These are phyloP conservation scores for Arthrobotrys entomopaga DNA, from an alignment of 2,329 filamentous ascomycete species.

Conservation along the genomic window DNA sequence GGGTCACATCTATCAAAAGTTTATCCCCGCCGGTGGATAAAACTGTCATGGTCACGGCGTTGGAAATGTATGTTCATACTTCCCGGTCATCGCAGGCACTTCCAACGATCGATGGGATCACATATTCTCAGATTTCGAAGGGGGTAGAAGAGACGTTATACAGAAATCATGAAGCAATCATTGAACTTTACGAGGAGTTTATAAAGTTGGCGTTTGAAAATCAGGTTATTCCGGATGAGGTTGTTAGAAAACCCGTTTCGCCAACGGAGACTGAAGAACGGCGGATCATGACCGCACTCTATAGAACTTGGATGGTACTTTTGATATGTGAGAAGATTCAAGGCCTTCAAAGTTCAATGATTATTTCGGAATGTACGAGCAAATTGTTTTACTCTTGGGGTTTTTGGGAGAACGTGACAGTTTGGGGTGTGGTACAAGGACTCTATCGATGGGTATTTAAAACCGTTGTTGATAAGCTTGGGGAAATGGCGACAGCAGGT, in stretches of 20 bases:
- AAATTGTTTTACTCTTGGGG: neutral
- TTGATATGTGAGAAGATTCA: neutral
- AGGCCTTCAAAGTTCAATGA: neutral
- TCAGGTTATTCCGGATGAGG: neutral
- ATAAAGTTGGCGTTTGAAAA: neutral
- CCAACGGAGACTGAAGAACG: neutral
- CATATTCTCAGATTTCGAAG: neutral
- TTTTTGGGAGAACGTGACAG: conserved; percentile 8
- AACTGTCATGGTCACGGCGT: no score
- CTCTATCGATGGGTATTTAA: neutral
- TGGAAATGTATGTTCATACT: no score
- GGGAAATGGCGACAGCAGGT: neutral
- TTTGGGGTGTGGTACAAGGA: neutral
- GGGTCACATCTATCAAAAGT: neutral
- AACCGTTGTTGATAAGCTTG: neutral
- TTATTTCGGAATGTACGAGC: neutral
- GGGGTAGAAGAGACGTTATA: neutral
- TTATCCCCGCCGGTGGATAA: neutral
- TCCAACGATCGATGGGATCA: no score
- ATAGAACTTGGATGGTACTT: neutral
- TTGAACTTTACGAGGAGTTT: neutral
- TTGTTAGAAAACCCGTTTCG: neutral
- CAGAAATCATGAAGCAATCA: neutral
- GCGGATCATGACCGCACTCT: neutral
- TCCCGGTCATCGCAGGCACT: no score